These are phyloP conservation scores for Macrophomina phaseolina DNA, from an alignment of 2,329 filamentous ascomycete genomes.

Conservation along the genomic window DNA sequence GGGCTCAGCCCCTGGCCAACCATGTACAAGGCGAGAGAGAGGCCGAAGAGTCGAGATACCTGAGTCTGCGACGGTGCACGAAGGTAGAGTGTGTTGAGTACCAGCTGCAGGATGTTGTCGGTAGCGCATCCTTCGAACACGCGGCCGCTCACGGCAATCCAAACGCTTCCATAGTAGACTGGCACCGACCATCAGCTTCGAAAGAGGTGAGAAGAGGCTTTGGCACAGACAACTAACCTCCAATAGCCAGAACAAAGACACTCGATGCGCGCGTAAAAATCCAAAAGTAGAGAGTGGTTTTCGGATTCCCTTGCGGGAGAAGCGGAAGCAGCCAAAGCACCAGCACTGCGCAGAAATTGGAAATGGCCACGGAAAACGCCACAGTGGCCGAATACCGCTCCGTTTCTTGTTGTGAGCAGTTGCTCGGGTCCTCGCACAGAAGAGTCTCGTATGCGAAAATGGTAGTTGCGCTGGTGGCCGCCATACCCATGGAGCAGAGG, in stretches of 20 bases:
- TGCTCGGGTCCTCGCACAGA: not conserved
- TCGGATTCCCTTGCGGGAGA: not conserved
- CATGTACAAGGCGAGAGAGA: constrained; percentile 9
- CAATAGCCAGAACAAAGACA: not conserved
- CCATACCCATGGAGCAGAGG: constrained; percentile 3
- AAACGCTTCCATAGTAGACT: constrained; percentile 1
- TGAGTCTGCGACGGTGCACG: not conserved
- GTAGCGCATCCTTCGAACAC: constrained; percentile 4
- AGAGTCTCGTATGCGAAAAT: constrained; percentile 1
- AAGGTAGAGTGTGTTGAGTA: not conserved
- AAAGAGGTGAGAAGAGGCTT: too few relatives aligned
- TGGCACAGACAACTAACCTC: not conserved
- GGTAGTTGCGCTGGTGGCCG: not conserved
- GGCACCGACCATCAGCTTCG: not conserved
- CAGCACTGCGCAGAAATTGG: constrained; percentile 2
- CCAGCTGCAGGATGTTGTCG: constrained; percentile 11
- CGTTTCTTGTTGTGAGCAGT: not conserved
- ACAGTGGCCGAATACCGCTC: not conserved
- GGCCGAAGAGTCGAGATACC: not conserved
- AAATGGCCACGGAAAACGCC: not conserved
- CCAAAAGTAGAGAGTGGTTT: constrained; percentile 1
- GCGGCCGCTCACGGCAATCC: not conserved
- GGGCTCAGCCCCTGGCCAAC: not conserved
- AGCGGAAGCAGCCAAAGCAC: not conserved
- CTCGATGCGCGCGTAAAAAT: not conserved